phyloP scores from a whole-genome alignment of 2,329 filamentous ascomycete species.

The Mycogone perniciosa region DNA sequence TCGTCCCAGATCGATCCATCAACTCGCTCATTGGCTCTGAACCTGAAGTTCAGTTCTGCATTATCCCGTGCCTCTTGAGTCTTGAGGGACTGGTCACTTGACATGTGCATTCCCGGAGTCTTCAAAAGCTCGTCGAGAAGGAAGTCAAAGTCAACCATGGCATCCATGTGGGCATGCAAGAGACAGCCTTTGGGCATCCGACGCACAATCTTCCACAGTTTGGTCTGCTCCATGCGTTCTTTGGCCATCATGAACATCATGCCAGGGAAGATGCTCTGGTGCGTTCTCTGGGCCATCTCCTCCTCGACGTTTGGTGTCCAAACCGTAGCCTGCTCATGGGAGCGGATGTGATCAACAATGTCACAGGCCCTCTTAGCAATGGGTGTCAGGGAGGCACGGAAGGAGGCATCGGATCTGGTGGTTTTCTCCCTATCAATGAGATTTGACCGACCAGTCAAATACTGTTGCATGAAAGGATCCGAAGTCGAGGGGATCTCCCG shows the following conservation, averaged over 20 bases:
- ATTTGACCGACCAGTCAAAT: constrained; percentile 66
- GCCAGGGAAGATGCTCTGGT: constrained; percentile 68
- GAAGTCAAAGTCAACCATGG: constrained; percentile 84
- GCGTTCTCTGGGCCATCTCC: constrained; percentile 53
- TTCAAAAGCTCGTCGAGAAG: constrained; percentile 65
- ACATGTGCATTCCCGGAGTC: constrained; percentile 69
- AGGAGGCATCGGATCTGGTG: constrained; percentile 66
- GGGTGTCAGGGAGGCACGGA: constrained; percentile 69
- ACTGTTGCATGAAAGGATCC: constrained; percentile 78
- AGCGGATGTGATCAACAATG: constrained; percentile 74
- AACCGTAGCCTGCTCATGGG: constrained; percentile 65
- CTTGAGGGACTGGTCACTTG: constrained; percentile 50
- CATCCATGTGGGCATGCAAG: constrained; percentile 82
- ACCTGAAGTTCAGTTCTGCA: constrained; percentile 56
- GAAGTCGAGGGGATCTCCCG: constrained; percentile 49
- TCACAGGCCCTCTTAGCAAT: constrained; percentile 69
- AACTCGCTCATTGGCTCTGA: constrained; percentile 39
- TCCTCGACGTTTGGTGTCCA: constrained; percentile 74
- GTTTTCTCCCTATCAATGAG: constrained; percentile 77
- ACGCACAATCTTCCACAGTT: constrained; percentile 77
- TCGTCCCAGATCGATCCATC: constrained; percentile 58
- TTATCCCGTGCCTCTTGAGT: constrained; percentile 47
- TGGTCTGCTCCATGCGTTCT: constrained; percentile 76
- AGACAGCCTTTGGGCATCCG: constrained; percentile 85
- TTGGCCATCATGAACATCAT: constrained; percentile 92